phyloP scores from a whole-genome alignment of 176 grass and related monocot genomes.

The Cymbopogon citratus region DNA sequence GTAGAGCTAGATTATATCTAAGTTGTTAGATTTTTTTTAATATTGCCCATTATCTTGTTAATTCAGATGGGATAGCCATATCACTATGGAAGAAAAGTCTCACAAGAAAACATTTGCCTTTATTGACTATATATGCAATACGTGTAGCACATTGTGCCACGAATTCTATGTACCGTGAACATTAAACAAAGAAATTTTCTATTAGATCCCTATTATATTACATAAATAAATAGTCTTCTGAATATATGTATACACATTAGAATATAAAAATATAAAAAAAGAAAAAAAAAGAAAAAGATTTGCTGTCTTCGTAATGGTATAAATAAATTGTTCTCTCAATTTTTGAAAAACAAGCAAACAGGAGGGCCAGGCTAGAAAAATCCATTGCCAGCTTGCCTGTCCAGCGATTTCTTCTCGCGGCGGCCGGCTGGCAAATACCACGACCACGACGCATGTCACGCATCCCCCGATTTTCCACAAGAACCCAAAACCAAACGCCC shows the following conservation, averaged over 20 bases:
- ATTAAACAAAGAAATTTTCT: too few species aligned
- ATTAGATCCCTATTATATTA: neutral
- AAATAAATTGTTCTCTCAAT: neutral
- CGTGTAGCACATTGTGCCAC: neutral
- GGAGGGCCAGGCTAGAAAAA: slow-evolving; percentile 9
- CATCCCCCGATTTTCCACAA: slow-evolving; percentile 7
- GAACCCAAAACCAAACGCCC: slow-evolving; percentile 10
- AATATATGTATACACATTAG: neutral
- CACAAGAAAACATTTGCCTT: neutral
- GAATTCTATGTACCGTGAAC: neutral
- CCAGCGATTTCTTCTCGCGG: neutral
- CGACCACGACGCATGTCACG: neutral
- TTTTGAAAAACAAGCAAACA: neutral
- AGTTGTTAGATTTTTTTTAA: too few species aligned
- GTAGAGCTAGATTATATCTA: too few species aligned
- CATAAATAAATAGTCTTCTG: too few species aligned
- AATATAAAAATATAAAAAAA: neutral
- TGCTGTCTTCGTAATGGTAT: neutral
- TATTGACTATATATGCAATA: too few species aligned
- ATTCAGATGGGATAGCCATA: too few species aligned
- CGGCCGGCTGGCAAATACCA: slow-evolving; percentile 21
- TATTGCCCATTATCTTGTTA: too few species aligned
- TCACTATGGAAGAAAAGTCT: neutral
- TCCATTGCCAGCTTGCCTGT: neutral
- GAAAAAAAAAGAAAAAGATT: neutral